Evolutionary conservation across 768 basidiomycete species (phyloP).

Genomic region (Pulveroboletus sp.): DNA sequence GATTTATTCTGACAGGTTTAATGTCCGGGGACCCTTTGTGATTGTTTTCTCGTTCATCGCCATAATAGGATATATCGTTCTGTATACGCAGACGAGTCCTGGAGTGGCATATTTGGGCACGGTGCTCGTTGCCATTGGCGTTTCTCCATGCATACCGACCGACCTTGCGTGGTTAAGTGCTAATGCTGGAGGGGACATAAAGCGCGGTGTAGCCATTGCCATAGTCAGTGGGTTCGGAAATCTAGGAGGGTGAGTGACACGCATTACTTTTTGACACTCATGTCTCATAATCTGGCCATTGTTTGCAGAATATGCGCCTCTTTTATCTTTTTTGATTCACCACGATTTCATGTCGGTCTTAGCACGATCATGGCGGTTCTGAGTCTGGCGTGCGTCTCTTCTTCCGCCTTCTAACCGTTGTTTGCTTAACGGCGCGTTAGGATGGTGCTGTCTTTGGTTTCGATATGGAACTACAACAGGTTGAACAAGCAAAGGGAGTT

Average conservation of each 20-base stretch:
- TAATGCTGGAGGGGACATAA: constrained; percentile 53
- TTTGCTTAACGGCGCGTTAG: constrained; percentile 32
- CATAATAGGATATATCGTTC: constrained; percentile 46
- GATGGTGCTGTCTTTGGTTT: constrained; percentile 34
- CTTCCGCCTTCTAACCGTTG: constrained; percentile 9
- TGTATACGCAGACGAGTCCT: constrained; percentile 33
- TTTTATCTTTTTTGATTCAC: constrained; percentile 39
- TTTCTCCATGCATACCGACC: constrained; percentile 44
- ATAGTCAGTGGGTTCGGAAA: constrained; percentile 54
- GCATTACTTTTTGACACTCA: constrained; percentile 17
- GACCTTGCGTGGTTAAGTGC: constrained; percentile 51
- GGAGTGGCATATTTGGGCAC: constrained; percentile 39
- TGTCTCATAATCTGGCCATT: neutral
- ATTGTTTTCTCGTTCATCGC: constrained; percentile 37
- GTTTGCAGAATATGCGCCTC: constrained; percentile 38
- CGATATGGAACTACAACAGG: constrained; percentile 45
- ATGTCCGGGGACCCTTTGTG: constrained; percentile 47
- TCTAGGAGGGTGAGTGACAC: constrained; percentile 44
- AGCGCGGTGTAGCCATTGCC: constrained; percentile 47
- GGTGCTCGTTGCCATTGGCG: constrained; percentile 47
- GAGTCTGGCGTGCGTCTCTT: constrained; percentile 13
- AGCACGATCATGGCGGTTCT: constrained; percentile 27
- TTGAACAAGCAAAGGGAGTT: constrained; percentile 48
- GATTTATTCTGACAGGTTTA: constrained; percentile 39
- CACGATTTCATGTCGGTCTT: constrained; percentile 35